These are phyloP conservation scores for Xylaria palmicola DNA, from an alignment of 495 filamentous ascomycete genomes.

Conservation along the genomic window DNA sequence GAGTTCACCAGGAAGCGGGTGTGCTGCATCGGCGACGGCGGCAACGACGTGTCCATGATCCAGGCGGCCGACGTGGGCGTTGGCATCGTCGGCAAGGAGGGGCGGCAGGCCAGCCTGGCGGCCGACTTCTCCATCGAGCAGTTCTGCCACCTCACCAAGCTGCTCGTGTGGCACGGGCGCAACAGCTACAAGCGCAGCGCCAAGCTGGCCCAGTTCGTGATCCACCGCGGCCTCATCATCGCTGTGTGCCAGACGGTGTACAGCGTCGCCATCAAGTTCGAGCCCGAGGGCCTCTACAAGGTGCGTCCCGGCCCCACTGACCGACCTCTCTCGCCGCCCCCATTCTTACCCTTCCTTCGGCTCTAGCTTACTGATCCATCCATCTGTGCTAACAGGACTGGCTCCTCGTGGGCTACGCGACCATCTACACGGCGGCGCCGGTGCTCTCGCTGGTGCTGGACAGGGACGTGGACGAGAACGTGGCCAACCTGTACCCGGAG, in stretches of 20 bases:
- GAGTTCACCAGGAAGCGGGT: constrained; percentile 89
- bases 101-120: constrained; percentile 87
- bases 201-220: constrained; percentile 97
- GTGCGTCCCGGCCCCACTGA: no score
- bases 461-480: constrained; percentile 86
- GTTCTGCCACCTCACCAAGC: constrained; percentile 93
- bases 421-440: constrained; percentile 90
- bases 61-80: constrained; percentile 97
- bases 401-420: constrained; percentile 96
- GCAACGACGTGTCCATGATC: constrained; percentile 99
- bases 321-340: no score
- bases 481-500: constrained; percentile 94
- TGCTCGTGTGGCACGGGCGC: constrained; percentile 96
- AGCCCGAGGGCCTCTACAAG: constrained; percentile 90
- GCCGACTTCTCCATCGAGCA: constrained; percentile 95
- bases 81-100: constrained; percentile 97
- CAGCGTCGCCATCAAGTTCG: constrained; percentile 85
- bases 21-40: constrained; percentile 95
- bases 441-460: constrained; percentile 97
- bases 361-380: no score
- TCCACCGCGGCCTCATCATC: constrained; percentile 94
- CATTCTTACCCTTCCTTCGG: not conserved
- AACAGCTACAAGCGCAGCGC: constrained; percentile 95
- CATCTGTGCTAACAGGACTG: constrained; percentile 66
- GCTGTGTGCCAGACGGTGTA: constrained; percentile 96